Percentiles rank a stretch among this genome's conserved stretches.
These are phyloP conservation scores for Pythium dissimile DNA, from an alignment of 352 stramenopile species.

Conservation along the genomic window DNA sequence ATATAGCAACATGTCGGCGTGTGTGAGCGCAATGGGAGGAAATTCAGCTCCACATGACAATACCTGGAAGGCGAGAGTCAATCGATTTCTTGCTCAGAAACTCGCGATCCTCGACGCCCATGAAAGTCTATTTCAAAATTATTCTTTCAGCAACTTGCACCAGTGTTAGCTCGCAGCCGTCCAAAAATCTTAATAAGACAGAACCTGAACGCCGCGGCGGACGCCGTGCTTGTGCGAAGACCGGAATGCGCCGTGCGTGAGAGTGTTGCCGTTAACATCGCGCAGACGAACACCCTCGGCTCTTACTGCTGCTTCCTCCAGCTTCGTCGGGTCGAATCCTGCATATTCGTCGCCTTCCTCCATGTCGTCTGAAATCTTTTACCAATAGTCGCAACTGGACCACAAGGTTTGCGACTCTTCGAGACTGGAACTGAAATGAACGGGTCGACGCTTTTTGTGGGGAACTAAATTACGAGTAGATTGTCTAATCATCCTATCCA, in stretches of 20 bases:
- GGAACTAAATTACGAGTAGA: constrained; percentile 4
- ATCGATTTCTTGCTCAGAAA: constrained; percentile 40
- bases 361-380: too few relatives aligned
- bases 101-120: constrained; percentile 37
- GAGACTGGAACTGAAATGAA: background rate
- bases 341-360: constrained; percentile 8
- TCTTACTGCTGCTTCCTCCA: background rate
- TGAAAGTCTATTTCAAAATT: constrained; percentile 42
- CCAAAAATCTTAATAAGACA: too few relatives aligned
- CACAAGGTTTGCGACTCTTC: constrained; percentile 4
- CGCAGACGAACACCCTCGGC: constrained; percentile 34
- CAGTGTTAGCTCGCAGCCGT: background rate
- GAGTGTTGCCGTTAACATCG: constrained; percentile 37
- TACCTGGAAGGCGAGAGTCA: constrained; percentile 29
- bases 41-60: background rate
- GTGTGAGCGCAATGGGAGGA: too few relatives aligned
- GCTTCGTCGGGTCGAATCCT: background rate
- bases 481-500: constrained; percentile 18
- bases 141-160: too few relatives aligned
- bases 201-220: constrained; percentile 3
- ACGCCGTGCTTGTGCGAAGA: constrained; percentile 19
- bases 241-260: constrained; percentile 36
- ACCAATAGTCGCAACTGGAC: too few relatives aligned
- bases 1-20: too few relatives aligned
- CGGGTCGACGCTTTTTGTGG: background rate